Conservation (phyloP, 2,329 filamentous ascomycete species). For the Tolypocladium guangdongense region DNA sequence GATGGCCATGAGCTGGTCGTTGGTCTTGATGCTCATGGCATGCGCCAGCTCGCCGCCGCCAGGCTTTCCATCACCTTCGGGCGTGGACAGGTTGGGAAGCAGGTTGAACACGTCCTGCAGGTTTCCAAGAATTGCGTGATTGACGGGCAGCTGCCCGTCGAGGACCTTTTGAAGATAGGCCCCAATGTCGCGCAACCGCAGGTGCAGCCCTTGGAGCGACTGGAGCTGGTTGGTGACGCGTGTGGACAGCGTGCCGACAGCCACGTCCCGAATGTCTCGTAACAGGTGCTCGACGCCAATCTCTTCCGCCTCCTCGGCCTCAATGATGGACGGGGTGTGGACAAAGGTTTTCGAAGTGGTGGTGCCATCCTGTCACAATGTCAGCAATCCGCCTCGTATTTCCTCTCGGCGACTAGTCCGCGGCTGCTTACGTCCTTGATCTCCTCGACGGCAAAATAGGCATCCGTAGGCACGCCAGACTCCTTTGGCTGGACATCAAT, state of each 20-base stretch:
- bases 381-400: neutral
- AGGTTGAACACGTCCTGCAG: slow-evolving; percentile 99
- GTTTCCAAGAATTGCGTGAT: slow-evolving; percentile 94
- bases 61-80: slow-evolving; percentile 52
- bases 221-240: slow-evolving; percentile 96
- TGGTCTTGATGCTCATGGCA: slow-evolving; percentile 98
- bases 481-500: slow-evolving; percentile 98
- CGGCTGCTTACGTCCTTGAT: slow-evolving; percentile 79
- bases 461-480: slow-evolving; percentile 93
- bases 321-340: slow-evolving; percentile 95
- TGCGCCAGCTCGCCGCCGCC: slow-evolving; percentile 80
- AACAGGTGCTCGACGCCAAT: slow-evolving; percentile 97
- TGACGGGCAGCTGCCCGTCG: slow-evolving; percentile 83
- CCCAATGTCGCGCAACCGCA: slow-evolving; percentile 89
- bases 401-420: neutral
- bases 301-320: slow-evolving; percentile 97
- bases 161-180: slow-evolving; percentile 93
- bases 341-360: slow-evolving; percentile 96
- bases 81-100: slow-evolving; percentile 86
- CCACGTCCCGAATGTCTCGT: slow-evolving; percentile 95
- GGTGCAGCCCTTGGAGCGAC: slow-evolving; percentile 89
- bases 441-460: slow-evolving; percentile 98
- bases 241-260: slow-evolving; percentile 90
- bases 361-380: slow-evolving; percentile 66
- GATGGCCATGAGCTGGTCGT: slow-evolving; percentile 97